Evolutionary conservation across 495 filamentous ascomycete species (phyloP), one percentile per base, ranked within the genome.

Genomic region (Podospora fimiseda): DNA sequence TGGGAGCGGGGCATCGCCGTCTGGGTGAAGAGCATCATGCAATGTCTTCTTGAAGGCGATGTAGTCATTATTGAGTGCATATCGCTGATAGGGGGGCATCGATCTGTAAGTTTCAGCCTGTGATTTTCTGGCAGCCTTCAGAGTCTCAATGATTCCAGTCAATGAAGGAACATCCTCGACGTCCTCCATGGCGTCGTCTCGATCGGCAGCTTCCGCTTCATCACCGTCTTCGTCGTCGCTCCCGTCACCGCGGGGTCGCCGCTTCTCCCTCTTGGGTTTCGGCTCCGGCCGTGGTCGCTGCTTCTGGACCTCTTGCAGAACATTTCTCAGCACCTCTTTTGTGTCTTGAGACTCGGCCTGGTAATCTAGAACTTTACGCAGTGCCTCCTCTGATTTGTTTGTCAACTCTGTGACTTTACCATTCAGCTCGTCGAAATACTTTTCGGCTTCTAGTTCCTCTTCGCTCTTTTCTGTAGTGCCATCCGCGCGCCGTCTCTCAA

Each of bases 11-110:
- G 78, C 77, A 30, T 83, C 77, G 42, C 87, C 80, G 24, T 75
- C 78, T 2, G 75, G 80, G 62, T 90, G 75, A 51, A 80, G 76
- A 15, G 88, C 81, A 56, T 93, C 87, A 68, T 94, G 87, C 54
- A 92, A 82, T 16, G 82, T 73, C 42, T 79, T 77, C 63, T 87
- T 86, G 78, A 95, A 95, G 22, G 77, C 74, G 50, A 84, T 74
- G 73, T 95, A 96, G 53, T 82, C 74, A 68, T 92, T 90, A 67
- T 93, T 77, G 8, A 74, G 59, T n/a, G 81, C 80, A 69, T 95
- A 96, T n/a, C 67, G 71, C 58, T 75, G 56, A 38, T 71, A 60
- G 50, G 72, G 55, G 37, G 47, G 72, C 58, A 72, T 65, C 0
- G 60, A 52, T 1, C 47, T 60, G 42, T 79, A 80, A 41, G 74